Evolutionary conservation across 495 filamentous ascomycete species (phyloP), one percentile per base, ranked within the genome.

Genomic region (Trichoderma virens): DNA sequence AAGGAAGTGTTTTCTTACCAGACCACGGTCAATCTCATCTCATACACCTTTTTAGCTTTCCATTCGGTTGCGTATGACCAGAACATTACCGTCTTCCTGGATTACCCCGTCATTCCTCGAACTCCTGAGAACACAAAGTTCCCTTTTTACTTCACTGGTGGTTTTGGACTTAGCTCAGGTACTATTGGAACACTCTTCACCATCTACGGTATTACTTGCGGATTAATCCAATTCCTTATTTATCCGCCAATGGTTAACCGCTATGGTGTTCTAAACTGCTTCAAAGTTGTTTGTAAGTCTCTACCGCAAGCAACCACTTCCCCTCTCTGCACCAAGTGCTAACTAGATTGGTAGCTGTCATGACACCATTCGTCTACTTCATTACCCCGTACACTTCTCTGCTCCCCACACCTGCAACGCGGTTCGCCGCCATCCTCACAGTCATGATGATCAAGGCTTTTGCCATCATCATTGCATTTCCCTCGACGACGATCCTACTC

Each of bases 401-500:
- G 41, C 74, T 88, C 65, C 78, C 83, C 8, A 66, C 73, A 34
- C 67, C 71, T 9, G 63, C 72, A 2, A 62, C 68, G 39, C 77
- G 79, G 47, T 75, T 83, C 62, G 74, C 72, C 47, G 75, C 78
- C n/a, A 76, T 85, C 16, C 60, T 86, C 54, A 43, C 71, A 16
- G 69, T 92, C 51, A 80, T 91, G 76, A 73, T 92, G 14, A 65
- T 84, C 67, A 95, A 93, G 70, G 85, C 85, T 31, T 78, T 88
- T 59, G 81, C 82, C 13, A 83, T 83, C 39, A 92, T 93, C 62
- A 90, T 97, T 72, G 86, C 86, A 5, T 96, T 96, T 71, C 93
- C 93, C 1, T 92, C 88, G 72, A 87, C 82, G 18, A 94, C 89
- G n/a, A 95, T 97, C 69, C 74, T 97, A 23, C 79, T 98, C 20